phyloP scores from a whole-genome alignment of 768 basidiomycete species.

The Pleurotus cornucopiae region DNA sequence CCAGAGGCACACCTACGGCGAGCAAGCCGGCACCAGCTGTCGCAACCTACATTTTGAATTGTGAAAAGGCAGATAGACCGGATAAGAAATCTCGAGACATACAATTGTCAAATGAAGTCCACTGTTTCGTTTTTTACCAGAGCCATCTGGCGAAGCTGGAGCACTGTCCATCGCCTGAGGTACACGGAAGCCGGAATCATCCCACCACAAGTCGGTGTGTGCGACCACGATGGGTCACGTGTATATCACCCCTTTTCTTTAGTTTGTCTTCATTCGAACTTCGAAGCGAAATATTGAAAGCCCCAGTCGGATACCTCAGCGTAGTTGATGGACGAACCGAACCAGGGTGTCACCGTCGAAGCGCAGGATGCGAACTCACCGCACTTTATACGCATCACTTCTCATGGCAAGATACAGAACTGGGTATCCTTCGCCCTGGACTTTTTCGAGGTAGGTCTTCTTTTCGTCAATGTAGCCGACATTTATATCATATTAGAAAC shows the following conservation, averaged over 20 bases:
- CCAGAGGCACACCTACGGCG: not conserved
- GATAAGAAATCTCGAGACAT: not conserved
- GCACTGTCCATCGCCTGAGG: no score
- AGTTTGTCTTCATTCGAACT: no score
- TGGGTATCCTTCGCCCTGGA: conserved; percentile 53
- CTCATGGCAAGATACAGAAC: conserved; percentile 46
- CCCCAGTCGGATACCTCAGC: no score
- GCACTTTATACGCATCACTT: conserved; percentile 48
- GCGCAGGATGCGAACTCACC: not conserved
- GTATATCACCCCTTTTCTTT: no score
- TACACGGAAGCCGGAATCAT: no score
- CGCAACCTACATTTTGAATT: not conserved
- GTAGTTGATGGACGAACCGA: not conserved
- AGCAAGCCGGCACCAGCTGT: not conserved
- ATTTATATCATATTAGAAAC: no score
- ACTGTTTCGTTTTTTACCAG: no score
- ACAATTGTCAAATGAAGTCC: not conserved
- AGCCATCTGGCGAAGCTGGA: no score
- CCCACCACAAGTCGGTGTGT: no score
- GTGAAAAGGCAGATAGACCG: not conserved
- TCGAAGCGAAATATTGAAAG: no score
- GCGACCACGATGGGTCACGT: no score
- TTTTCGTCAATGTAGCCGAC: not conserved
- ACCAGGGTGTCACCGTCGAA: no score
- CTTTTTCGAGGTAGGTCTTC: conserved; percentile 43